These are phyloP conservation scores for Astragalus glycyphyllos DNA, from an alignment of 306 rosid species.

Conservation along the genomic window DNA sequence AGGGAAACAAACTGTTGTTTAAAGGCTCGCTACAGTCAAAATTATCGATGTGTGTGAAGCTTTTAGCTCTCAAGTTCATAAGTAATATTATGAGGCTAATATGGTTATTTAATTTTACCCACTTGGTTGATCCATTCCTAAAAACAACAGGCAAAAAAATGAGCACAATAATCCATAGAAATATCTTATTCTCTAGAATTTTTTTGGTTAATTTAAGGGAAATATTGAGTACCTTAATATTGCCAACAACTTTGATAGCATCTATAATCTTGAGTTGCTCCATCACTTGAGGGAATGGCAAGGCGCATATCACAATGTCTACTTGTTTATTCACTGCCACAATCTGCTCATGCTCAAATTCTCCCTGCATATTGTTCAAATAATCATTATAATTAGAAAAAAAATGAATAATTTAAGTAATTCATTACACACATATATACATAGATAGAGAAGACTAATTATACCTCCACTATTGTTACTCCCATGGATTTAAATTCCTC, in stretches of 20 bases:
- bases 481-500: slow-evolving; percentile 44
- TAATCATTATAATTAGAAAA: too few relatives aligned
- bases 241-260: slow-evolving; percentile 50
- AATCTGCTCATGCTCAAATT: slow-evolving; percentile 45
- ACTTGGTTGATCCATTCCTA: too few relatives aligned
- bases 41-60: too few relatives aligned
- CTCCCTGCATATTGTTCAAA: slow-evolving; percentile 42
- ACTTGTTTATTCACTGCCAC: slow-evolving; percentile 34
- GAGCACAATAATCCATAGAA: background rate
- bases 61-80: too few relatives aligned
- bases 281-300: slow-evolving; percentile 45
- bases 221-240: slow-evolving; percentile 26
- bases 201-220: background rate
- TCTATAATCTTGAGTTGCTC: slow-evolving; percentile 50
- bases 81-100: too few relatives aligned
- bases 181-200: background rate
- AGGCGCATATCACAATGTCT: slow-evolving; percentile 48
- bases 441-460: too few relatives aligned
- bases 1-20: too few relatives aligned
- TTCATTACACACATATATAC: background rate
- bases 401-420: too few relatives aligned
- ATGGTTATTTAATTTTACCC: too few relatives aligned
- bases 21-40: too few relatives aligned
- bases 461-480: slow-evolving; percentile 41
- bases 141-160: too few relatives aligned